phyloP scores from a whole-genome alignment of 2,329 filamentous ascomycete species.

The Akanthomyces muscarius region DNA sequence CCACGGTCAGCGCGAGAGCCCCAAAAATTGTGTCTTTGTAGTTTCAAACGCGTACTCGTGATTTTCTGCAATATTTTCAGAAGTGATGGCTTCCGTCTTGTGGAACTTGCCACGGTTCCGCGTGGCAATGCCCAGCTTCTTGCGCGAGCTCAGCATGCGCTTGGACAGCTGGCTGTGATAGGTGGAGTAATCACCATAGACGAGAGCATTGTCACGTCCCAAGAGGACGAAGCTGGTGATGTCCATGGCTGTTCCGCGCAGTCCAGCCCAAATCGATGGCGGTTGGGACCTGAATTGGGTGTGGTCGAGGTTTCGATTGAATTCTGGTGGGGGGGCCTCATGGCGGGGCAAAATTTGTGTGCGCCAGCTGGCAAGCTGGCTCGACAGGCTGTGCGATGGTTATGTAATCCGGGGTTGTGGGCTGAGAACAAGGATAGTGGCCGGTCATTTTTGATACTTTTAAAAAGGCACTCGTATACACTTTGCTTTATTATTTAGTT shows the following conservation, averaged over 20 bases:
- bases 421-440: background rate
- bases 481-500: too few species aligned
- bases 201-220: constrained; percentile 75
- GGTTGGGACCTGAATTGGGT: constrained; percentile 9
- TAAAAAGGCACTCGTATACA: too few species aligned
- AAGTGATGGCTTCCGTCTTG: constrained; percentile 64
- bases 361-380: background rate
- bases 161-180: constrained; percentile 79
- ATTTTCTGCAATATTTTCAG: constrained; percentile 70
- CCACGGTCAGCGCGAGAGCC: background rate
- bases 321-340: constrained; percentile 16
- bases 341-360: constrained; percentile 20
- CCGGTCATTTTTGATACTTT: background rate
- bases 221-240: constrained; percentile 81
- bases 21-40: background rate
- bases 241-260: constrained; percentile 58
- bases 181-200: constrained; percentile 82
- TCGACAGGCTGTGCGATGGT: background rate
- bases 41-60: constrained; percentile 60
- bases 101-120: constrained; percentile 84
- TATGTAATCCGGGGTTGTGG: constrained; percentile 16
- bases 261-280: constrained; percentile 6
- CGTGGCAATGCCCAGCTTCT: constrained; percentile 78
- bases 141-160: constrained; percentile 76
- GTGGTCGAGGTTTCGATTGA: constrained; percentile 1